Conservation (phyloP, 2,329 filamentous ascomycete species). For the Nigrospora osmanthi region DNA sequence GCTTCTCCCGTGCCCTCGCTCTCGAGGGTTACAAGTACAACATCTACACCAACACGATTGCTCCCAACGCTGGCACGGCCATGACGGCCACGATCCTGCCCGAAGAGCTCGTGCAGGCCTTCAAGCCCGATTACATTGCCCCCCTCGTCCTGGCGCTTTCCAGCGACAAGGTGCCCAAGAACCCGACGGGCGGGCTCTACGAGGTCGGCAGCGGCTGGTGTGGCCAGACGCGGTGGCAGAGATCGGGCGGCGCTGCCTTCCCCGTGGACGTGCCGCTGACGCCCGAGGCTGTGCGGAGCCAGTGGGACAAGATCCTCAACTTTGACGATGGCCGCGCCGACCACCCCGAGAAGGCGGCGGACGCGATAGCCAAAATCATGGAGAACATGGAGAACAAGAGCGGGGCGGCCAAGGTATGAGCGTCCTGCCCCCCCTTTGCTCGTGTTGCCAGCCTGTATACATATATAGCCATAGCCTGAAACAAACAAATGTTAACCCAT, state of each 20-base stretch:
- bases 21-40: constrained; percentile 95
- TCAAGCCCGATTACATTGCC: constrained; percentile 98
- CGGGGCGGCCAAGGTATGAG: constrained; percentile 48
- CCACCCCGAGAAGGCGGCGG: constrained; percentile 71
- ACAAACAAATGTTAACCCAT: constrained; percentile 12
- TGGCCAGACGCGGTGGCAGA: constrained; percentile 89
- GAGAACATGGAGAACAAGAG: constrained; percentile 78
- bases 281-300: constrained; percentile 72
- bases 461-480: constrained; percentile 15
- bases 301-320: constrained; percentile 72
- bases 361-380: constrained; percentile 68
- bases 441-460: constrained; percentile 13
- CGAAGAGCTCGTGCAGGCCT: constrained; percentile 95
- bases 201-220: constrained; percentile 95
- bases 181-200: constrained; percentile 79
- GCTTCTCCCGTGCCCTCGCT: constrained; percentile 87
- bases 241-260: constrained; percentile 83
- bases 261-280: constrained; percentile 76
- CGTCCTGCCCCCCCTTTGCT: constrained; percentile 14
- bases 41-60: constrained; percentile 97
- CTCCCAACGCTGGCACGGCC: constrained; percentile 90
- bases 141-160: constrained; percentile 79
- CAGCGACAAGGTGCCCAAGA: constrained; percentile 79
- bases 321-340: constrained; percentile 86
- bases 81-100: constrained; percentile 94